Base-by-base conservation (phyloP, 805 yeast species). In the Pichia occidentalis region DNA sequence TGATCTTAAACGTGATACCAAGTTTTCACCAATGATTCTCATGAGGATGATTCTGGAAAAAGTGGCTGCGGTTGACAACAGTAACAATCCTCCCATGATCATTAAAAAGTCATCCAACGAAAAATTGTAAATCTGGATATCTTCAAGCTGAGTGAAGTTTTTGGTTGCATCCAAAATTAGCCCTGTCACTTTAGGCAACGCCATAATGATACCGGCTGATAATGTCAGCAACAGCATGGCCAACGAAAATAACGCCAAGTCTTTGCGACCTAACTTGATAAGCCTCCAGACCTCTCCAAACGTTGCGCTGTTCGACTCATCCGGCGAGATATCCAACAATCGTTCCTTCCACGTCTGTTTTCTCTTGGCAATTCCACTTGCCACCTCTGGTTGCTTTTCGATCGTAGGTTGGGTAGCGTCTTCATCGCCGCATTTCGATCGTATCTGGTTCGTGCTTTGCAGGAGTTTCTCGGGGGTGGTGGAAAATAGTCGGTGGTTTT, bases 1-100 rank as follows among this genome's bases (percentile, higher is more conserved):
- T 2, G 94, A 73, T 48, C 97, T 70, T 46, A 90, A 63, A 44
- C 95, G 68, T 5, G 95, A 85, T 17, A 88, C 95, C 25, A 90
- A 64, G 46, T 84, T 75, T 60, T 88, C 97, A 39, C 97, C 96
- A 12, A 84, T 78, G 0, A 80, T 67, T 47, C 92, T 73, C 55
- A 88, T 65, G 10, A 85, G 64, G 35, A 84, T 74, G 18, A 83
- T 73, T 49, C 97, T 70, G 4, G 87, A 85, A 52, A 81, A 80
- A 43, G 90, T 85, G 2, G 95, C 85, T 10, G 70, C 45, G 0
- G 95, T 85, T 3, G 96, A 95, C 5, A 80, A 56, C 0, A 75
- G 55, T 47, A 90, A 79, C 2, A 87, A 61, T 2, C 70, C 73
- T 13, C 76, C 78, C 48, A 85, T 65, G 0, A 71, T 75, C 1